phyloP scores from a whole-genome alignment of 2,329 filamentous ascomycete genomes.

The Cladosporium sp. region DNA sequence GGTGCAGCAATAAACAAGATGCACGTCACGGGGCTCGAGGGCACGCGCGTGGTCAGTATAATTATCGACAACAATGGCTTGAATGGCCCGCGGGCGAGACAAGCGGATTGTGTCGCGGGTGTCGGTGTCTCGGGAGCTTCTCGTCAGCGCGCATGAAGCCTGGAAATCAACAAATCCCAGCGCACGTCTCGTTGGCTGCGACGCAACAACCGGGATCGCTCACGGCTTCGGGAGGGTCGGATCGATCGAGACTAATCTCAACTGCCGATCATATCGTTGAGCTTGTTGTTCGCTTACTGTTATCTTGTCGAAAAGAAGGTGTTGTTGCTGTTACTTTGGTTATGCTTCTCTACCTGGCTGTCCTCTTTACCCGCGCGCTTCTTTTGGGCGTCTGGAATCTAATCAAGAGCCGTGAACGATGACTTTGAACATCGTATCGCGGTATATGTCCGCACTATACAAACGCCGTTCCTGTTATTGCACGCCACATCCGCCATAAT shows the following conservation, averaged over 20 bases:
- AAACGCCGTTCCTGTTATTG: background rate
- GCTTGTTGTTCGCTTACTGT: background rate
- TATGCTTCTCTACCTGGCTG: no score
- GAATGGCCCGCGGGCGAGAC: background rate
- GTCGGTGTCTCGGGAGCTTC: background rate
- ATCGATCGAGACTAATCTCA: background rate
- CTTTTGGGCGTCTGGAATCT: background rate
- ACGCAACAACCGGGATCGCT: background rate
- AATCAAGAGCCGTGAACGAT: no score
- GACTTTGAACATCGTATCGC: background rate
- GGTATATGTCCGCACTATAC: background rate
- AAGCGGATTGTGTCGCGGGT: background rate
- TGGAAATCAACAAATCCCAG: background rate
- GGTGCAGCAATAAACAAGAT: background rate
- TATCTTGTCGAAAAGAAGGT: background rate
- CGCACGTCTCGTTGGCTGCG: background rate
- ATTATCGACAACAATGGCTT: background rate
- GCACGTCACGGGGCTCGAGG: background rate
- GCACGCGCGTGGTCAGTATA: background rate
- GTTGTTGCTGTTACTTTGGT: background rate
- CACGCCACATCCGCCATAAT: background rate
- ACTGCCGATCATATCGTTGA: slow-evolving; percentile 9
- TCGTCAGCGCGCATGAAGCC: background rate
- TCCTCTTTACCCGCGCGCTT: no score
- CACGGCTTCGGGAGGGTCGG: background rate